These are phyloP conservation scores for Nyctanthes arbortristis DNA, from an alignment of 257 asterid genomes.

Conservation along the genomic window DNA sequence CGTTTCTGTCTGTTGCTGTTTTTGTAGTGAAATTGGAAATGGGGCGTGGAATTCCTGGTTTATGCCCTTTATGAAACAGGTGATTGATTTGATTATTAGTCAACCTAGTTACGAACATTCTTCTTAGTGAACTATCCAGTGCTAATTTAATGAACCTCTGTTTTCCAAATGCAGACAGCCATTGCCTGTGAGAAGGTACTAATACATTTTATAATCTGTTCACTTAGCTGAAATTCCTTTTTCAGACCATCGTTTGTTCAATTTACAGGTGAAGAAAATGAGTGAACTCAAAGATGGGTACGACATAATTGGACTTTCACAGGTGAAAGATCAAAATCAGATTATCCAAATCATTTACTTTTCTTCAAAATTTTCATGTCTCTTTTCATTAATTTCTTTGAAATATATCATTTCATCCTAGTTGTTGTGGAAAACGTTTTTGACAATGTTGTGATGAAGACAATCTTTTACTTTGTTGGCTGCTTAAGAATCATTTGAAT, in stretches of 20 bases:
- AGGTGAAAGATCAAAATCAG: constrained; percentile 44
- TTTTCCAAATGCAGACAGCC: constrained; percentile 46
- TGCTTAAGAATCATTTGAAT: too few relatives aligned
- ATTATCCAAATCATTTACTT: constrained; percentile 3
- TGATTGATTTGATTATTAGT: constrained; percentile 14
- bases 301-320: constrained; percentile 78
- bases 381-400: neutral
- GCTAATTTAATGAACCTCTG: neutral
- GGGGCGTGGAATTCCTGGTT: constrained; percentile 93
- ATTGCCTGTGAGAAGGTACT: constrained; percentile 86
- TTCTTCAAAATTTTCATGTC: constrained; percentile 16
- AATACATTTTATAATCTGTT: constrained; percentile 17
- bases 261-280: constrained; percentile 69
- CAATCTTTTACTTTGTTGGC: too few relatives aligned
- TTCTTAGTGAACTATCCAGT: neutral
- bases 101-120: constrained; percentile 8
- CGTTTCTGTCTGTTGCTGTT: neutral
- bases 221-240: constrained; percentile 29
- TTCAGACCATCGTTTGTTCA: constrained; percentile 28
- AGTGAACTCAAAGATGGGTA: constrained; percentile 74
- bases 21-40: constrained; percentile 74
- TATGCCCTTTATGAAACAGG: constrained; percentile 75
- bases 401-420: neutral
- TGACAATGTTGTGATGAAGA: too few relatives aligned
- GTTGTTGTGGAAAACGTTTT: neutral